Evolutionary conservation across 805 yeast genomes (phyloP), one percentile per base, ranked within the genome.

Genomic region (Vanderwaltozyma polyspora): DNA sequence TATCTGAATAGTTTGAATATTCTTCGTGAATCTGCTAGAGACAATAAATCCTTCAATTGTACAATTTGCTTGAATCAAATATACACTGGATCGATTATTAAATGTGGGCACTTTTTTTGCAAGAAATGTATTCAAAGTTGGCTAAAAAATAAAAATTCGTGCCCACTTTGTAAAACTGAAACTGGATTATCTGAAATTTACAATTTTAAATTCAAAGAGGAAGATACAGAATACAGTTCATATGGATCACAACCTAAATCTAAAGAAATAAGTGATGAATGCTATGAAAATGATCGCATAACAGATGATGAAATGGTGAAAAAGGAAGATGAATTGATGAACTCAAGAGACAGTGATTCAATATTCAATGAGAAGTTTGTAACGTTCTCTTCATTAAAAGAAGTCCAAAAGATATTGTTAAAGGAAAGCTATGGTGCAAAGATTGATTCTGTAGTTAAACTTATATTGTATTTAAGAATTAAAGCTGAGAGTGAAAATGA

Each of bases 81-180:
- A 32, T 63, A 71, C 3, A 64, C 75, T 26, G 98, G 98, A 0
- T 70, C 91, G 0, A 62, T 91, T 36, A 79, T 94, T 0, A 75
- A 75, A 8, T 91, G 98, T 66, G 97, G 97, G 0, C 98, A 91
- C 57, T 76, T 76, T 45, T 91, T 80, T 51, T 91, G 98, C 53
- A 71, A 74, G 37, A 81, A 72, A 1, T 91, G 98, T 55, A 63
- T 91, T 25, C 67, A 61, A 14, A 75, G 67, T 35, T 91, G 98
- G 98, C 51, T 80, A 34, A 59, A 57, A 15, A 63, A 62, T 12
- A 70, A 70, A 26, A 52, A 59, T 1, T 58, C 63, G 2, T 91
- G 98, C 56, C 97, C 98, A 0, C 65, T 86, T 44, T 91, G 98
- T 59, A 83, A 84, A 40, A 59, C 68, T 2, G 43, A 42, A 1